Evolutionary conservation across 768 basidiomycete genomes (phyloP).

Genomic region (Mycena floridula): DNA sequence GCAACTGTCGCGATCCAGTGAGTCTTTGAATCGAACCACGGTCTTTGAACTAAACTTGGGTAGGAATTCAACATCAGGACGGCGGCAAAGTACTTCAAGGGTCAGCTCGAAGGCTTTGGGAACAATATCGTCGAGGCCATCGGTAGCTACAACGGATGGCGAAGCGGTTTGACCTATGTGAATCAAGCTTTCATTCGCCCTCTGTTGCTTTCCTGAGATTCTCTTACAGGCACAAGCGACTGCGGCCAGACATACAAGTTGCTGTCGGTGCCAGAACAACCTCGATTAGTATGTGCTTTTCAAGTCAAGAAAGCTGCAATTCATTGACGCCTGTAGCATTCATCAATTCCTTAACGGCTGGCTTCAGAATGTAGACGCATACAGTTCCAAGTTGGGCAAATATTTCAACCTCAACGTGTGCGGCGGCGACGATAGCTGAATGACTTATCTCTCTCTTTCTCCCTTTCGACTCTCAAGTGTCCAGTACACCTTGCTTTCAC

Average conservation of each 20-base stretch:
- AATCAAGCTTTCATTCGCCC: conserved; percentile 5
- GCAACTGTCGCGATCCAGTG: conserved; percentile 42
- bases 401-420: conserved; percentile 61
- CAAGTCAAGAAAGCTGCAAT: conserved; percentile 3
- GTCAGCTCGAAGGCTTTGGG: conserved; percentile 37
- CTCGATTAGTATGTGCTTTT: conserved; percentile 73
- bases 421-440: too few relatives aligned
- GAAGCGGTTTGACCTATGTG: conserved; percentile 50
- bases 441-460: too few relatives aligned
- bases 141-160: conserved; percentile 79
- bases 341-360: conserved; percentile 72
- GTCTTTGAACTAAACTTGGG: too few relatives aligned
- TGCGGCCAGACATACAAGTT: conserved; percentile 42
- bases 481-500: too few relatives aligned
- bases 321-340: conserved; percentile 35
- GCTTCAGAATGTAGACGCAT: conserved; percentile 53
- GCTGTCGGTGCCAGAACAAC: conserved; percentile 78
- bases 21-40: too few relatives aligned
- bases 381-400: conserved; percentile 39
- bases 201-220: neutral
- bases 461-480: too few relatives aligned
- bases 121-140: conserved; percentile 53
- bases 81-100: conserved; percentile 56
- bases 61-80: conserved; percentile 68
- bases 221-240: conserved; percentile 45